Conservation (phyloP, 2,329 filamentous ascomycete genomes). For the Colletotrichum truncatum region DNA sequence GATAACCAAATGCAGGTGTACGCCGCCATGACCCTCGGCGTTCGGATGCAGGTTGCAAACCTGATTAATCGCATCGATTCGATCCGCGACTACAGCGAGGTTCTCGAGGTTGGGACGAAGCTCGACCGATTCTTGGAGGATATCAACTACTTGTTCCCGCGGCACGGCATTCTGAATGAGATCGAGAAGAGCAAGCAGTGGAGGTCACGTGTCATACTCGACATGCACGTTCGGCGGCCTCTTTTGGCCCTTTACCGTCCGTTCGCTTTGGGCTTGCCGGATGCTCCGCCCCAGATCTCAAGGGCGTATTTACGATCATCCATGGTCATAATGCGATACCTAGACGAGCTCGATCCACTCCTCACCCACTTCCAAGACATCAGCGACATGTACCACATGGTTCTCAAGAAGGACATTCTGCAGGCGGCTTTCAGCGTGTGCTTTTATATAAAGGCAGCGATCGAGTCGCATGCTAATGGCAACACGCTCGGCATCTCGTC, state of each 20-base stretch:
- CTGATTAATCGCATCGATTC: slow-evolving; percentile 61
- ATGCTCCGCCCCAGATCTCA: slow-evolving; percentile 60
- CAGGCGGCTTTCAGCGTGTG: slow-evolving; percentile 65
- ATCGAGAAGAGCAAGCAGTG: slow-evolving; percentile 59
- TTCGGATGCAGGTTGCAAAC: slow-evolving; percentile 59
- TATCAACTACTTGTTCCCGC: slow-evolving; percentile 61
- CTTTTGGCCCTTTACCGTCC: slow-evolving; percentile 63
- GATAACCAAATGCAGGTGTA: slow-evolving; percentile 65
- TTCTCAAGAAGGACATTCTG: slow-evolving; percentile 63
- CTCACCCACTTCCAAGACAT: slow-evolving; percentile 56
- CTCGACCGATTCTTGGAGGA: slow-evolving; percentile 64
- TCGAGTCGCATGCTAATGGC: slow-evolving; percentile 27
- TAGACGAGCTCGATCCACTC: slow-evolving; percentile 61
- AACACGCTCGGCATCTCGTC: slow-evolving; percentile 22
- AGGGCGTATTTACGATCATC: slow-evolving; percentile 63
- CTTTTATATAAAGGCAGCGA: slow-evolving; percentile 57
- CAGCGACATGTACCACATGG: slow-evolving; percentile 61
- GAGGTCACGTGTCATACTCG: slow-evolving; percentile 59
- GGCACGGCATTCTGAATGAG: slow-evolving; percentile 51
- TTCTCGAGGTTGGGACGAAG: slow-evolving; percentile 62
- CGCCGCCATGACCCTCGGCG: slow-evolving; percentile 58
- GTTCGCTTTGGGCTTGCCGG: slow-evolving; percentile 60
- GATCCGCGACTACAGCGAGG: slow-evolving; percentile 61
- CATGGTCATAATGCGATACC: slow-evolving; percentile 63
- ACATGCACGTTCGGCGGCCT: slow-evolving; percentile 63